Evolutionary conservation across 192 early-diverging fungal species (phyloP), one percentile per base, ranked within the genome.

Genomic region (Polychytrium aggregatum): DNA sequence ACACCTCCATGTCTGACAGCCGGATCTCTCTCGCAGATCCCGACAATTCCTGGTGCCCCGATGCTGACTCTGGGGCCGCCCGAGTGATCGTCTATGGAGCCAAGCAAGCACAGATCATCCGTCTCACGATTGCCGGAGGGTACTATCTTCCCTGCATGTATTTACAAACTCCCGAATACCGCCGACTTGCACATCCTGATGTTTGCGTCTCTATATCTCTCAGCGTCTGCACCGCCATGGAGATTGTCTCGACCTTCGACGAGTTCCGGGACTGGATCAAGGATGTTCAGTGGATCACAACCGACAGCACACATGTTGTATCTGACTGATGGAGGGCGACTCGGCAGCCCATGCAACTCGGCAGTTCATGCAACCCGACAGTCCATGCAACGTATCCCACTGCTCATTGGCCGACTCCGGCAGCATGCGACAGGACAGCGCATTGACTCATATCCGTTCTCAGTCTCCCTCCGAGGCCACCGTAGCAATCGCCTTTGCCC

Each of bases 181-280:
- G 9, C n/a, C 8, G 2, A 3, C 13, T 29, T 3, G 20, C n/a
- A 48, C 18, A 18, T 2, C 8, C 10, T 18, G 13, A 18, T 7
- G 41, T 18, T 20, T 18, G 41, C 35, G 38, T n/a, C 22, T 27
- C 29, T 0, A 33, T 24, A 14, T 17, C 41, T 14, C 33, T 43
- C 16, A 24, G 16, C 4, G 18, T 3, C 35, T 46, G 34, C 22
- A n/a, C n/a, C n/a, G 13, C 49, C 33, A 48, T 76, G 21, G 44
- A 31, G 9, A 26, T 66, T 26, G 21, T 46, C 33, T 46, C 60
- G 45, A 44, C 60, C 8, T 43, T 73, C 17, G 51, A 57, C 24
- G 65, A 71, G 11, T 64, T 77, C 38, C 64, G 55, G 4, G 85
- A 90, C 59, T 90, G 87, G 87, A 83, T 90, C 52, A 70, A 79